A percentile compares a stretch with the other conserved stretches of the same genome.
Evolutionary conservation across 768 basidiomycete genomes (phyloP).

Genomic region (Lactifluus subvellereus): DNA sequence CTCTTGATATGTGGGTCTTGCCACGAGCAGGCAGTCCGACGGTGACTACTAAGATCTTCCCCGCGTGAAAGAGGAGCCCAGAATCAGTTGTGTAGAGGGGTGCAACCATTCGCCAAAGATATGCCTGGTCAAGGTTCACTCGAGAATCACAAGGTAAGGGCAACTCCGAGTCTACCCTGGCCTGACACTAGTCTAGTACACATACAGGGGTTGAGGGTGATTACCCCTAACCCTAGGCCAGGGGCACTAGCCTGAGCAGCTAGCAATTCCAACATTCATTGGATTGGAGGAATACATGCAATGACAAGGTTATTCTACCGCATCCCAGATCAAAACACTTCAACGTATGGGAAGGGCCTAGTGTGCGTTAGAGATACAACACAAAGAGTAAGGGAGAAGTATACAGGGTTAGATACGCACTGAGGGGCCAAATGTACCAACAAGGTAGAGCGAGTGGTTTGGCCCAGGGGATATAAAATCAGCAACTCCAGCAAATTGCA

Average conservation of each 20-base stretch:
- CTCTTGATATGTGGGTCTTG: conserved; percentile 94
- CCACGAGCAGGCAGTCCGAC: conserved; percentile 92
- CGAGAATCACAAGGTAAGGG: too few species aligned
- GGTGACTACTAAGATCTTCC: conserved; percentile 89
- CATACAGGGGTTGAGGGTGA: too few species aligned
- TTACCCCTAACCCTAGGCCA: conserved; percentile 16
- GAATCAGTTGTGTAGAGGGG: conserved; percentile 91
- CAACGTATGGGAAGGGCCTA: not conserved
- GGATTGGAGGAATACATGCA: not conserved
- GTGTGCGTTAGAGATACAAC: conserved; percentile 1
- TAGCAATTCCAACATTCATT: not conserved
- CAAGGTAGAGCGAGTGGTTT: not conserved
- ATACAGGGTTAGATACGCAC: conserved; percentile 1
- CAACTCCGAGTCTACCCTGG: too few species aligned
- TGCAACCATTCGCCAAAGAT: conserved; percentile 64
- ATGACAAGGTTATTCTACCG: conserved; percentile 7
- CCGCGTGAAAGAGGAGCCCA: conserved; percentile 83
- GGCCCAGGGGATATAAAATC: not conserved
- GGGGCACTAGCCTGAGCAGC: not conserved
- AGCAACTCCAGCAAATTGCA: conserved; percentile 4
- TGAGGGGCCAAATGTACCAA: not conserved
- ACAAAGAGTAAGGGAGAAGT: not conserved
- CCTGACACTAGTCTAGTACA: too few species aligned
- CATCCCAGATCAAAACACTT: not conserved
- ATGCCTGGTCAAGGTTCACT: not conserved